These are phyloP conservation scores for Neurospora sublineolata DNA, from an alignment of 495 filamentous ascomycete genomes.

Conservation along the genomic window DNA sequence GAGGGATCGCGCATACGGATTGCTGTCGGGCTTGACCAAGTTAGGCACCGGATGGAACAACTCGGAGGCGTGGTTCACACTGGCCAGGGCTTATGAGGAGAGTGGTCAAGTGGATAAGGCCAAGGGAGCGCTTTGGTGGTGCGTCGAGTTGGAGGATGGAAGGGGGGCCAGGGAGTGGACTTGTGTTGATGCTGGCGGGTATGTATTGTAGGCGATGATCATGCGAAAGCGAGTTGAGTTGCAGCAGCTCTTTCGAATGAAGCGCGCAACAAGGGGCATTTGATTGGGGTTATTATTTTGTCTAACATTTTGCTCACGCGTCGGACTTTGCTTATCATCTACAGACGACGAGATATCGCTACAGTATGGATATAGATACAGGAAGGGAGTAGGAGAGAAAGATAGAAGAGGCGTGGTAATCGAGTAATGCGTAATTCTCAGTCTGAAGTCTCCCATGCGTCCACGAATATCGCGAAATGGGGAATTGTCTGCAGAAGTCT, in stretches of 20 bases:
- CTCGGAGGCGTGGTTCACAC: conserved; percentile 84
- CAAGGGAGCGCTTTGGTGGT: conserved; percentile 66
- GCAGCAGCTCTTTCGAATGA: background rate
- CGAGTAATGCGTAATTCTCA: background rate
- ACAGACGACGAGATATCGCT: background rate
- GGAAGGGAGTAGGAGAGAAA: background rate
- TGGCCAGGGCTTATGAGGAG: conserved; percentile 76
- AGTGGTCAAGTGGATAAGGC: conserved; percentile 74
- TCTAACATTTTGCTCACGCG: background rate
- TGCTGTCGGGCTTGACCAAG: conserved; percentile 72
- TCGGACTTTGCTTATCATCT: background rate
- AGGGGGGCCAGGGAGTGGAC: conserved; percentile 50
- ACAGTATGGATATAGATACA: background rate
- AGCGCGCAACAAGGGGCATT: background rate
- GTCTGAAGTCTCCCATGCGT: background rate
- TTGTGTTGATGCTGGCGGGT: conserved; percentile 43
- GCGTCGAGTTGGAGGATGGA: conserved; percentile 60
- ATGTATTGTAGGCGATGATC: conserved; percentile 35
- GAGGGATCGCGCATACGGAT: conserved; percentile 72
- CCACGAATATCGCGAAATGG: background rate
- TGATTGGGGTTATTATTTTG: background rate
- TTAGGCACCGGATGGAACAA: conserved; percentile 83
- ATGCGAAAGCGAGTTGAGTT: background rate
- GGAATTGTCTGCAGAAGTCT: background rate
- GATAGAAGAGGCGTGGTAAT: background rate